A percentile compares a stretch with the other conserved stretches of the same genome.
Evolutionary conservation across 2,329 filamentous ascomycete species (phyloP).

Genomic region (Xylariaceae sp.): DNA sequence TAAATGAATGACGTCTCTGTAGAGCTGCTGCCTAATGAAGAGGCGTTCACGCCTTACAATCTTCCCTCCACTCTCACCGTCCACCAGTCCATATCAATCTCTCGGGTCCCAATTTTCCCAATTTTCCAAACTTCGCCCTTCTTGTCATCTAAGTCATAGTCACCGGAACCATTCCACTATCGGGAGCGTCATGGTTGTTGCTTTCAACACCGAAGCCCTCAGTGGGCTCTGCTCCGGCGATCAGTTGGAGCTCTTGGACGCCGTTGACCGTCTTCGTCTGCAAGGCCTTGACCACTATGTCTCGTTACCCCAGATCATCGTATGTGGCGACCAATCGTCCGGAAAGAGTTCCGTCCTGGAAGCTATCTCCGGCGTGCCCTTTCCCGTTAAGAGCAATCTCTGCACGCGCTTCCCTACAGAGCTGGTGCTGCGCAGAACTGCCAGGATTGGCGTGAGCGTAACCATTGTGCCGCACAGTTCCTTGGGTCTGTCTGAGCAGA

Average conservation of each 20-base stretch:
- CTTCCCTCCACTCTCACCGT: too few species aligned
- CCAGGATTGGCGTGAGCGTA: constrained; percentile 33
- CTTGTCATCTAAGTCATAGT: too few species aligned
- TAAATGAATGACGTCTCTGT: too few species aligned
- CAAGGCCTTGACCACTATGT: constrained; percentile 36
- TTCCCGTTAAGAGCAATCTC: constrained; percentile 52
- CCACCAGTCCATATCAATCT: too few species aligned
- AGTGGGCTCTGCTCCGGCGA: constrained; percentile 29
- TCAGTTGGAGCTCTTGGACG: constrained; percentile 36
- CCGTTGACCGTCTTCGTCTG: constrained; percentile 37
- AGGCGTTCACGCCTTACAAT: too few species aligned
- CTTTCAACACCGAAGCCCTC: constrained; percentile 24
- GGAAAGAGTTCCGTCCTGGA: constrained; percentile 63
- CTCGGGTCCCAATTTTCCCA: too few species aligned
- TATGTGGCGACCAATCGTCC: constrained; percentile 56
- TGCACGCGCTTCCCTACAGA: constrained; percentile 62
- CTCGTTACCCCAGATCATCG: constrained; percentile 46
- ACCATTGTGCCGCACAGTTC: constrained; percentile 35
- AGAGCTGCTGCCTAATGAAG: too few species aligned
- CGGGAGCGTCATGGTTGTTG: constrained; percentile 21
- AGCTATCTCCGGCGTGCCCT: constrained; percentile 56
- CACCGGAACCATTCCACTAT: not conserved
- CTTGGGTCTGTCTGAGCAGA: constrained; percentile 26
- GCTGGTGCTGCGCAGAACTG: constrained; percentile 48
- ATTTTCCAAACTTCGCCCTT: too few species aligned